Conservation (phyloP, 192 early-diverging fungal genomes). For the Coemansia sp. region DNA sequence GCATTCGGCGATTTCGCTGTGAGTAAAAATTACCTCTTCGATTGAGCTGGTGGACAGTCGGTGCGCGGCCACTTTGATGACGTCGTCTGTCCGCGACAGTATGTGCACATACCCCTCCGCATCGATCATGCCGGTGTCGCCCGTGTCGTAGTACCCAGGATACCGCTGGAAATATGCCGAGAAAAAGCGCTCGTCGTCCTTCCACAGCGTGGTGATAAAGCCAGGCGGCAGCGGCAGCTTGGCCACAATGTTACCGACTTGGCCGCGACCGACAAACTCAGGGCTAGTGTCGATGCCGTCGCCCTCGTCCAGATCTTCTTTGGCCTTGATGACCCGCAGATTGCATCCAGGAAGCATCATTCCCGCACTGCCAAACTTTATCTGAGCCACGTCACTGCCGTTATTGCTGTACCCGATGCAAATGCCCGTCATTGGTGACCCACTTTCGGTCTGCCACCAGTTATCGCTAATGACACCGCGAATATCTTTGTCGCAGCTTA, state of each 20-base stretch:
- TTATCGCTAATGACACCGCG: slow-evolving; percentile 71
- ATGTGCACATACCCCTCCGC: slow-evolving; percentile 71
- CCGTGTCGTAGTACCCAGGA: slow-evolving; percentile 80
- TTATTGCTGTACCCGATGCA: slow-evolving; percentile 58
- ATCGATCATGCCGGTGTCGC: slow-evolving; percentile 81
- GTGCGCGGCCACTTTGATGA: slow-evolving; percentile 89
- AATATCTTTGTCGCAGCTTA: slow-evolving; percentile 31
- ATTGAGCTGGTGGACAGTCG: slow-evolving; percentile 77
- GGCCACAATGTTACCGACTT: slow-evolving; percentile 75
- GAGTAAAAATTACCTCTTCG: slow-evolving; percentile 71
- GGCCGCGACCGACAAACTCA: slow-evolving; percentile 55
- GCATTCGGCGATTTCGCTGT: slow-evolving; percentile 65
- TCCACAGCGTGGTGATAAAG: slow-evolving; percentile 76
- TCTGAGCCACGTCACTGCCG: slow-evolving; percentile 33
- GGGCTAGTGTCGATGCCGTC: slow-evolving; percentile 32
- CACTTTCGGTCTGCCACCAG: slow-evolving; percentile 90
- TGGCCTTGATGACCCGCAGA: slow-evolving; percentile 60
- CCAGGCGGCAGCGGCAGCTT: slow-evolving; percentile 81
- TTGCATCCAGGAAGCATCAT: slow-evolving; percentile 77
- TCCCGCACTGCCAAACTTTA: slow-evolving; percentile 74
- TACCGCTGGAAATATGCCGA: slow-evolving; percentile 74
- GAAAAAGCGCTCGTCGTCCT: slow-evolving; percentile 70
- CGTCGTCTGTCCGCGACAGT: slow-evolving; percentile 70
- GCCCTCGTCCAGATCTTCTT: slow-evolving; percentile 53
- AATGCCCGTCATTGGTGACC: slow-evolving; percentile 76